Evolutionary conservation across 108 stramenopile genomes (phyloP).

Genomic region (Schizochytrium sp.): DNA sequence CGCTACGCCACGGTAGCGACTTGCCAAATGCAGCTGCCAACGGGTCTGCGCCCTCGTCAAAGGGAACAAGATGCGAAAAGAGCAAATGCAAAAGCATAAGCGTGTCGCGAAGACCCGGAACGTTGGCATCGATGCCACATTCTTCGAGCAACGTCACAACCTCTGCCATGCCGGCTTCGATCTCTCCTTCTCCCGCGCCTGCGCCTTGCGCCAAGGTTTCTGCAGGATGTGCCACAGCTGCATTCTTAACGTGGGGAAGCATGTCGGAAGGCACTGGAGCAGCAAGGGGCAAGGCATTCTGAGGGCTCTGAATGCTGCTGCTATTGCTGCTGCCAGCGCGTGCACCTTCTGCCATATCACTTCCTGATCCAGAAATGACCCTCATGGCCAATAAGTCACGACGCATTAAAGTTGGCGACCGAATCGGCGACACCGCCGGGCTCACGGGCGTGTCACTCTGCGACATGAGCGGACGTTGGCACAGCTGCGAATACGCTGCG

Average conservation of each 20-base stretch:
- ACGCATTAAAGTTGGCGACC: neutral
- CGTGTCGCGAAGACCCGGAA: neutral
- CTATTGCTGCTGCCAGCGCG: too few relatives aligned
- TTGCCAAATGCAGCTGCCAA: constrained; percentile 1
- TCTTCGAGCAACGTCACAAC: neutral
- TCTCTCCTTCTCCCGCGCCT: neutral
- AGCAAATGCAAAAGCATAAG: constrained; percentile 8
- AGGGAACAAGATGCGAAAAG: neutral
- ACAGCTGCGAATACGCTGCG: constrained; percentile 10
- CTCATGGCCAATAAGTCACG: neutral
- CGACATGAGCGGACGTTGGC: neutral
- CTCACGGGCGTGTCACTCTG: neutral
- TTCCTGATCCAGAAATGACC: neutral
- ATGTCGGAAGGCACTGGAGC: too few relatives aligned
- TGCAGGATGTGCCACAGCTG: neutral
- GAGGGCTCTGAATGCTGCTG: too few relatives aligned
- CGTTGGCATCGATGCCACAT: neutral
- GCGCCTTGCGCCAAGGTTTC: neutral
- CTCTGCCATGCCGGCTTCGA: neutral
- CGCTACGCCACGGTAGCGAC: neutral
- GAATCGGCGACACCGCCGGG: neutral
- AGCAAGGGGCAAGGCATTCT: too few relatives aligned
- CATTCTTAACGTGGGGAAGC: neutral
- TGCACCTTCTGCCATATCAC: neutral
- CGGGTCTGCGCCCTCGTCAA: constrained; percentile 5